Evolutionary conservation across 768 basidiomycete genomes (phyloP).

Genomic region (Mycena crocata): DNA sequence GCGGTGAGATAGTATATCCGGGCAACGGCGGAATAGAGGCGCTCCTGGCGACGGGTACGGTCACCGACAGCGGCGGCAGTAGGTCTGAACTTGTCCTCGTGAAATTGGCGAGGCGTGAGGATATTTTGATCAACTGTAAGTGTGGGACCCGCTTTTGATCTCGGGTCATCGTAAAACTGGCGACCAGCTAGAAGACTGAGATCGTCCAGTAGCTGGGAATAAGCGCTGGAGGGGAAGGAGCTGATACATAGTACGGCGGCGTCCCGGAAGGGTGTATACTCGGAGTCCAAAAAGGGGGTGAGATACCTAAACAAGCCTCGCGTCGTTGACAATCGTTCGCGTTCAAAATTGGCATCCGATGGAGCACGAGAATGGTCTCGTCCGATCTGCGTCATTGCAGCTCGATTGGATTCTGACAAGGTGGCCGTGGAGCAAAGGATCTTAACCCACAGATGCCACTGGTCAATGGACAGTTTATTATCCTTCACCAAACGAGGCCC

Average conservation of each 20-base stretch:
- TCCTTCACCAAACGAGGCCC: slow-evolving; percentile 65
- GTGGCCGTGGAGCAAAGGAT: slow-evolving; percentile 86
- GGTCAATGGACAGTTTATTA: slow-evolving; percentile 69
- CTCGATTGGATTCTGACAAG: slow-evolving; percentile 69
- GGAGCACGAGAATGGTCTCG: slow-evolving; percentile 78
- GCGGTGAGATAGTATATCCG: slow-evolving; percentile 91
- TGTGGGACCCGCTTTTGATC: slow-evolving; percentile 55
- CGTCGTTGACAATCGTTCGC: slow-evolving; percentile 85
- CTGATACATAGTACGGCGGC: slow-evolving; percentile 91
- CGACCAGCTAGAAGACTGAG: slow-evolving; percentile 82
- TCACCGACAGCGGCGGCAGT: slow-evolving; percentile 57
- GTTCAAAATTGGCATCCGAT: slow-evolving; percentile 81
- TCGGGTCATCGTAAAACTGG: slow-evolving; percentile 85
- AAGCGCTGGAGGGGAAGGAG: slow-evolving; percentile 80
- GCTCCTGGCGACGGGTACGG: slow-evolving; percentile 78
- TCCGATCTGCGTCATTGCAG: slow-evolving; percentile 63
- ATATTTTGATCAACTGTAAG: slow-evolving; percentile 51
- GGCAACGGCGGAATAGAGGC: slow-evolving; percentile 86
- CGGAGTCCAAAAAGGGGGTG: slow-evolving; percentile 89
- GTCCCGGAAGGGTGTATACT: slow-evolving; percentile 85
- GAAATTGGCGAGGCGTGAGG: slow-evolving; percentile 65
- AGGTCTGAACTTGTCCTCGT: slow-evolving; percentile 72
- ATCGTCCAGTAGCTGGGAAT: slow-evolving; percentile 86
- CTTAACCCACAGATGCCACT: slow-evolving; percentile 89
- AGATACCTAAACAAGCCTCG: slow-evolving; percentile 87